These are phyloP conservation scores for Calonectria pseudoturangicola DNA, from an alignment of 2,329 filamentous ascomycete genomes.

Conservation along the genomic window DNA sequence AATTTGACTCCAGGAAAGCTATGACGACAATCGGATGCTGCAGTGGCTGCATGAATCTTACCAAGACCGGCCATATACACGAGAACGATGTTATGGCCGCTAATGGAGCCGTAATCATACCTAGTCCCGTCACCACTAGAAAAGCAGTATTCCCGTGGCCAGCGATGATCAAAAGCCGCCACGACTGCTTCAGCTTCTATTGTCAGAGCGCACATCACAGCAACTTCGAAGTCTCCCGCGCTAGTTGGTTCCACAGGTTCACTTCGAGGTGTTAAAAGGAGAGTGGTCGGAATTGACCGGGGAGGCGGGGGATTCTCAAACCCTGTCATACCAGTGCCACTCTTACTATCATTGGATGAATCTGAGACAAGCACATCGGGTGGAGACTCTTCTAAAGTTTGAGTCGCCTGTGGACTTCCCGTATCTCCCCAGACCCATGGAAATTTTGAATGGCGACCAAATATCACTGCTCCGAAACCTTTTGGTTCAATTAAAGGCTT, in stretches of 20 bases:
- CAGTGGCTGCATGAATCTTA: constrained; percentile 1
- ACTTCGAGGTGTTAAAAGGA: too few relatives aligned
- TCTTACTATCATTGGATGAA: too few relatives aligned
- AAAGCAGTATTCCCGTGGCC: background rate
- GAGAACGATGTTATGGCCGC: constrained; percentile 3
- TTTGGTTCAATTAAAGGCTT: background rate
- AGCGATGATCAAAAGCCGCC: constrained; percentile 2
- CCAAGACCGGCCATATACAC: constrained; percentile 15
- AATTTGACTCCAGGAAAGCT: constrained; percentile 11
- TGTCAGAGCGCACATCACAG: background rate
- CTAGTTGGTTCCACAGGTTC: background rate
- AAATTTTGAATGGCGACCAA: background rate
- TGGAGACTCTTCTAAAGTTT: too few relatives aligned
- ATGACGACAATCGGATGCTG: background rate
- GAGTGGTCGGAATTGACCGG: too few relatives aligned
- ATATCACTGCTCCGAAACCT: background rate
- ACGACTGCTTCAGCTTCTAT: constrained; percentile 6
- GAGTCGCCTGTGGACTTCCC: too few relatives aligned
- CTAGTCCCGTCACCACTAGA: background rate
- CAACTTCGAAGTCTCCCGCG: constrained; percentile 1
- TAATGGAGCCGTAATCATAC: constrained; percentile 7
- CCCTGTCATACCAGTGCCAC: too few relatives aligned
- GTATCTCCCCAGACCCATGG: background rate
- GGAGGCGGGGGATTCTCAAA: too few relatives aligned
- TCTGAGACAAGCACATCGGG: too few relatives aligned